Evolutionary conservation across 2,329 filamentous ascomycete species (phyloP), one percentile per base, ranked within the genome.

Genomic region (Arachnomyces sp.): DNA sequence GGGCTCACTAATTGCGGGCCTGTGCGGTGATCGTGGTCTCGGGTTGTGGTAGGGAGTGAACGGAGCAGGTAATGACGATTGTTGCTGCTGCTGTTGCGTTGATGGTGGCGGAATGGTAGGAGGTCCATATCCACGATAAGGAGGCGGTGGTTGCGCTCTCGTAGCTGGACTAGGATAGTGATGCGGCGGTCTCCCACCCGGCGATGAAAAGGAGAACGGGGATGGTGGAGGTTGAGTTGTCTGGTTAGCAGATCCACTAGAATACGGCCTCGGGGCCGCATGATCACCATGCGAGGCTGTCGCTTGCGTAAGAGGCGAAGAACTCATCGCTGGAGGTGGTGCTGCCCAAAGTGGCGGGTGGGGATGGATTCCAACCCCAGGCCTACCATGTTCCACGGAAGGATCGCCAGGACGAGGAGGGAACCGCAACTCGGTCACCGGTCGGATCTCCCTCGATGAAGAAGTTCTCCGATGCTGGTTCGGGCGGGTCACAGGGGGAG

Each of bases 361-460:
- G 20, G 39, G 42, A 7, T 31, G 28, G 12, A 40, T 37, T 17
- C 38, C 43, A 13, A 36, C 25, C 14, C 31, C 41, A 28, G 35
- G 31, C 12, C 34, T 43, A 11, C 33, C 38, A 28, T 38, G 28
- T 36, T 43, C 46, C n/a, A 31, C 25, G 15, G 36, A 38, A 34
- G 29, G 9, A 17, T 42, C n/a, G 15, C 37, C 25, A 25, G 18
- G 29, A 34, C 39, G 15, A n/a, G 33, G 14, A 9, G n/a, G n/a
- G n/a, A 38, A 11, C 16, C 38, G 44, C 31, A 36, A 43, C 18
- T 49, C 45, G 9, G 43, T 47, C 20, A 38, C 45, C 4, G 47
- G 45, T 9, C 47, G 40, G 30, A 49, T 46, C 39, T 49, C 43
- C 18, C 47, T 31, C 2, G 47, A 49, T 4, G 39, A 42, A 3